phyloP scores from a whole-genome alignment of 2,329 filamentous ascomycete species.

The Leptographium procerum region DNA sequence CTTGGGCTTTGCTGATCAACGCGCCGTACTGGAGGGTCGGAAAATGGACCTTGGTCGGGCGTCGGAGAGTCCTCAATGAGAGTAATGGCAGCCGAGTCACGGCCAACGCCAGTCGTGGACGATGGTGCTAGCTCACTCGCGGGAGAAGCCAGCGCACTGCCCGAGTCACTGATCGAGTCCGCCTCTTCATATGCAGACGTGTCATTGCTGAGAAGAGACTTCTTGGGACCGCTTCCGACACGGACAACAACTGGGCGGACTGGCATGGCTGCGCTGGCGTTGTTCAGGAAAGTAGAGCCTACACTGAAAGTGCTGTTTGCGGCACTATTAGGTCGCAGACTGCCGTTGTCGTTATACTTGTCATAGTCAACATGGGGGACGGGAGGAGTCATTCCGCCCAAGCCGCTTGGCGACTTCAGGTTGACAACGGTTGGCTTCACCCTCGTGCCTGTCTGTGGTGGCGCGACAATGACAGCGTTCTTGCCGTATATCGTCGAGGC shows the following conservation, averaged over 20 bases:
- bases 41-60: constrained; percentile 47
- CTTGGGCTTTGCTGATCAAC: constrained; percentile 24
- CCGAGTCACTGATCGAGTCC: not conserved
- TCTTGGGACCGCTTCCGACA: constrained; percentile 40
- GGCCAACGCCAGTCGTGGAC: constrained; percentile 3
- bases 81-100: constrained; percentile 34
- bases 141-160: constrained; percentile 3
- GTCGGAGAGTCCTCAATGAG: constrained; percentile 38
- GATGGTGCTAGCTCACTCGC: constrained; percentile 9
- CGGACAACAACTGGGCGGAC: constrained; percentile 49
- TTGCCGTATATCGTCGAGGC: constrained; percentile 91
- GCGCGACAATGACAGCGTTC: constrained; percentile 70
- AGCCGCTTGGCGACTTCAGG: constrained; percentile 60
- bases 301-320: constrained; percentile 50
- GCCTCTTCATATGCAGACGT: not conserved
- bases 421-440: constrained; percentile 89
- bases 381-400: constrained; percentile 50
- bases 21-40: constrained; percentile 35
- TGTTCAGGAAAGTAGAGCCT: constrained; percentile 57
- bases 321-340: constrained; percentile 38
- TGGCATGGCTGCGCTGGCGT: constrained; percentile 45
- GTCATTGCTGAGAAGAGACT: constrained; percentile 18
- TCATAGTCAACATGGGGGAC: constrained; percentile 61
- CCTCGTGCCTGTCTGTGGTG: constrained; percentile 76
- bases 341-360: constrained; percentile 38